Evolutionary conservation across 176 grass and related monocot species (phyloP), one percentile per base, ranked within the genome.

Genomic region (Bromus sterilis): DNA sequence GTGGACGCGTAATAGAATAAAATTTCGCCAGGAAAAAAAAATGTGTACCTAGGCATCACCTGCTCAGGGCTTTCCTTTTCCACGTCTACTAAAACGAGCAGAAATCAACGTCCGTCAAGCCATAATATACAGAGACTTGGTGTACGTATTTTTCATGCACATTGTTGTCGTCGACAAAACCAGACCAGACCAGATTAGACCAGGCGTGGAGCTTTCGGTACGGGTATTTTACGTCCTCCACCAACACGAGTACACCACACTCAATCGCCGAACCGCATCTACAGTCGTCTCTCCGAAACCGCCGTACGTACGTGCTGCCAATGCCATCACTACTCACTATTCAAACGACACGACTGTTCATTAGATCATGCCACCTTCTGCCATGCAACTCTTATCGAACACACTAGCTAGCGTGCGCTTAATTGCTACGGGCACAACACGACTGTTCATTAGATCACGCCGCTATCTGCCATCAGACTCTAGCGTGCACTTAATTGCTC

Each of bases 311-410:
- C 34, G n/a, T n/a, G n/a, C n/a, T 46, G 75, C 36, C 76, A 88
- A n/a, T 7, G 46, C 46, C 46, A 49, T 89, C 77, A 85, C 66
- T 39, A 40, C 40, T 76, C 77, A 85, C 66, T 39, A 40, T 32
- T 76, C 9, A 25, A 30, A 44, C 61, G 77, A 62, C 77, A 85
- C 55, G 53, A 76, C 69, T 65, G 16, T 9, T 20, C 74, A 66
- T 56, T 41, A 56, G 31, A 77, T 61, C 78, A 82, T 76, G 57
- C 58, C 48, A 58, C 60, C 13, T n/a, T 56, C 21, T 40, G 13
- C 12, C 9, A 15, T 23, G 12, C 28, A 42, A 14, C 28, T 4
- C 7, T 16, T n/a, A n/a, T n/a, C n/a, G n/a, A n/a, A n/a, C 11
- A n/a, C 28, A 13, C 32, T 2, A n/a, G n/a, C 11, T n/a, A 60